Conservation (phyloP, 2,329 filamentous ascomycete species). For the Aspergillus niger region DNA sequence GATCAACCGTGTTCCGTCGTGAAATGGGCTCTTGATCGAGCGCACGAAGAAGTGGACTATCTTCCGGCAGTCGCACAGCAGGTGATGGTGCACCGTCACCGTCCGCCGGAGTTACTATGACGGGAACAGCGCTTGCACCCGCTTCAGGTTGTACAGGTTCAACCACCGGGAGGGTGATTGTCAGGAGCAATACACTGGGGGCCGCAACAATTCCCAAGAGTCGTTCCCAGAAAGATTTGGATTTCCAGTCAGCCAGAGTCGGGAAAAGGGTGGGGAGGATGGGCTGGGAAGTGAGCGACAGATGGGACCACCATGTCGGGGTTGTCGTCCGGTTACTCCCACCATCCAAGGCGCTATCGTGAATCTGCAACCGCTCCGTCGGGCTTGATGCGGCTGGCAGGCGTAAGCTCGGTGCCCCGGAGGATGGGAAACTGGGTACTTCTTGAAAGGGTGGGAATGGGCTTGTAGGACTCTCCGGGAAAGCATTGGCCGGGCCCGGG, state of each 20-base stretch:
- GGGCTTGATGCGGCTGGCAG: constrained; percentile 52
- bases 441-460: constrained; percentile 73
- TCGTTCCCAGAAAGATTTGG: constrained; percentile 84
- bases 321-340: constrained; percentile 41
- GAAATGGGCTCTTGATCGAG: constrained; percentile 16
- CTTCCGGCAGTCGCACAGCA: constrained; percentile 37
- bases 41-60: constrained; percentile 37
- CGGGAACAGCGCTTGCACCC: constrained; percentile 42
- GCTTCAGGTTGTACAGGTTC: constrained; percentile 64
- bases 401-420: constrained; percentile 58
- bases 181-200: constrained; percentile 87
- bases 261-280: constrained; percentile 79
- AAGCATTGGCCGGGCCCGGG: constrained; percentile 12
- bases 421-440: constrained; percentile 49
- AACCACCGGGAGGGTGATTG: constrained; percentile 87
- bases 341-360: constrained; percentile 42
- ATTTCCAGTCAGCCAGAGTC: constrained; percentile 76
- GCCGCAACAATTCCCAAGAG: constrained; percentile 78
- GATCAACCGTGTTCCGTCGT: constrained; percentile 13
- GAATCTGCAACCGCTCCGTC: constrained; percentile 31
- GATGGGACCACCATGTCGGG: constrained; percentile 77
- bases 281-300: constrained; percentile 67
- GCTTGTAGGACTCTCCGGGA: constrained; percentile 47
- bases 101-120: constrained; percentile 27
- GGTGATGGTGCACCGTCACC: constrained; percentile 24